Base-by-base conservation (phyloP, 805 yeast species). In the Candida awuae region DNA sequence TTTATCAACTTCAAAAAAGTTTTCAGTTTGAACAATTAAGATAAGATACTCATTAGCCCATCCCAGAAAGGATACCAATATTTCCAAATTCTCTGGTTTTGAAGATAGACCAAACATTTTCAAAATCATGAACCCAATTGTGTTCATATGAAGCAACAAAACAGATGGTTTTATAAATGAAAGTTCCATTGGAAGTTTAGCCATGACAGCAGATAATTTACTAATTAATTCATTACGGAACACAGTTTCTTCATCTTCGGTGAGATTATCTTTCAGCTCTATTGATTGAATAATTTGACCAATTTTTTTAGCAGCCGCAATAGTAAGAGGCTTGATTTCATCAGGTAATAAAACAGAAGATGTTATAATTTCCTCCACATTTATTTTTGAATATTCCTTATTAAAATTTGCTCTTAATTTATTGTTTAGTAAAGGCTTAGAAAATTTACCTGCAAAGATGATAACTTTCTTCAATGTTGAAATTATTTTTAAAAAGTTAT, bases 391-490 rank as follows among this genome's bases (percentile, higher is more conserved):
- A 57, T 57, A 55, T 13, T 49, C 55, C 3, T 46, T 37, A 34
- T 30, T 22, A 21, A 44, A 41, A 4, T 10, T 14, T 18, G 9
- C 15, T 12, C 17, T 29, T 4, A 6, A 28, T 35, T 30, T 38
- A 33, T 82, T 68, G 35, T 71, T 67, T 27, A 79, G 59, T 32
- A 84, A 51, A 28, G 62, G 63, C 7, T 72, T 55, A 52, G 83
- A 80, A 25, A 41, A 37, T 7, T 37, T 43, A 1, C 49, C 41
- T 5, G 54, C 70, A 8, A 46, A 39, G n/a, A 34, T 23, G 23
- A 50, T 44, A 21, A 56, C 58, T 32, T 53, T 40, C 5, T 48
- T 36, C 20, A 51, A 37, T 21, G 45, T 40, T 13, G 53, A 43
- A 21, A 51, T 42, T 6, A 53, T 41, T 21, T 29, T 30, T 14